Evolutionary conservation across 768 basidiomycete species (phyloP).

Genomic region (Suillus discolor): DNA sequence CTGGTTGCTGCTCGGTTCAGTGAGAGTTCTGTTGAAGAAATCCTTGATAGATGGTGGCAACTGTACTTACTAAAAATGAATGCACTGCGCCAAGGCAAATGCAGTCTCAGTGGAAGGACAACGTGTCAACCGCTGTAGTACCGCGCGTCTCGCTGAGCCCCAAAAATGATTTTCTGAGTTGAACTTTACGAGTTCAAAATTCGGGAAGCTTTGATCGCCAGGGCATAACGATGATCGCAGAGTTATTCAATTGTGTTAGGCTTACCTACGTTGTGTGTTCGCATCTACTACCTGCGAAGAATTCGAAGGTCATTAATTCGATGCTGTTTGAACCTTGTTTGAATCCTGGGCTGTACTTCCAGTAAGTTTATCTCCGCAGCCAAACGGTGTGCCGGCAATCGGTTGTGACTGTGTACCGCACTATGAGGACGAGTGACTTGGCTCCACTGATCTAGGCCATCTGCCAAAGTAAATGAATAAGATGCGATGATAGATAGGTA

Average conservation of each 20-base stretch:
- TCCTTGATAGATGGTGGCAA: neutral
- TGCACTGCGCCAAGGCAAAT: neutral
- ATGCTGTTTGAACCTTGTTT: constrained; percentile 11
- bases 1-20: neutral
- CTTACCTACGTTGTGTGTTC: neutral
- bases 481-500: neutral
- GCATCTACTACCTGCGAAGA: neutral
- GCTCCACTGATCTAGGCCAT: neutral
- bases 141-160: too few species aligned
- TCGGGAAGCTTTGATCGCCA: constrained; percentile 1
- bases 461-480: neutral
- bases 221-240: neutral
- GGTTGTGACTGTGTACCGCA: too few species aligned
- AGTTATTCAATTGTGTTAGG: neutral
- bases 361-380: neutral
- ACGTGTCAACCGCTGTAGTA: too few species aligned
- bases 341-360: too few species aligned
- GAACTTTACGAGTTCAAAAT: neutral
- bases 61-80: neutral
- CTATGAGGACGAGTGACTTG: neutral
- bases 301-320: constrained; percentile 4
- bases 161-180: neutral
- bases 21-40: neutral
- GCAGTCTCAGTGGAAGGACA: too few species aligned
- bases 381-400: neutral